Conservation (phyloP, 1,284 basidiomycete species). For the Heterobasidion parviporum region DNA sequence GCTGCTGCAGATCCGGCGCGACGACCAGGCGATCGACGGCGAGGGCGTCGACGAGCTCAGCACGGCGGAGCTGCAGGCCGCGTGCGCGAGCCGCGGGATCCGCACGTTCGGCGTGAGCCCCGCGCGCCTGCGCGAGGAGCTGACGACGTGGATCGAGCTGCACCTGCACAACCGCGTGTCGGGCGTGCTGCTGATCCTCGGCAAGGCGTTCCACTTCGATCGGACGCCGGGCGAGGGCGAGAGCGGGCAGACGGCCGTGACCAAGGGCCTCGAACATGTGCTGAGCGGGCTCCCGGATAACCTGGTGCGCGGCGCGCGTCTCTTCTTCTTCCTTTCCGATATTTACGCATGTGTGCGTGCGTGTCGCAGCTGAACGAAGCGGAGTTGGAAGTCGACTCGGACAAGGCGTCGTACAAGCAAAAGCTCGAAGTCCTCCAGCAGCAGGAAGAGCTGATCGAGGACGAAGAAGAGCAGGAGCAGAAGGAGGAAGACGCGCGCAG, state of each 20-base stretch:
- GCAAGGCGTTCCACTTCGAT: constrained; percentile 93
- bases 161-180: constrained; percentile 87
- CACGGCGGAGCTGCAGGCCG: constrained; percentile 82
- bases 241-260: constrained; percentile 70
- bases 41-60: constrained; percentile 93
- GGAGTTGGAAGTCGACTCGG: constrained; percentile 90
- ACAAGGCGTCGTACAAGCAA: constrained; percentile 94
- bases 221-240: constrained; percentile 62
- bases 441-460: constrained; percentile 98
- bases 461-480: constrained; percentile 96
- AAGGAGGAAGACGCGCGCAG: constrained; percentile 91
- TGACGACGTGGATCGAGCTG: constrained; percentile 90
- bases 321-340: not conserved
- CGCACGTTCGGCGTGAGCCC: constrained; percentile 82
- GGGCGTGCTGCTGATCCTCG: constrained; percentile 89
- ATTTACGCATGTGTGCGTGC: not conserved
- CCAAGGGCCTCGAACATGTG: constrained; percentile 83
- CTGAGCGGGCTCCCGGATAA: constrained; percentile 93
- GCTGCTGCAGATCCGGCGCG: constrained; percentile 78
- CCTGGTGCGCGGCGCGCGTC: constrained; percentile 49
- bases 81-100: constrained; percentile 93
- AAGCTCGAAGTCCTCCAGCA: constrained; percentile 96
- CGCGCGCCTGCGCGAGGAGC: constrained; percentile 78
- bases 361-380: constrained; percentile 81
- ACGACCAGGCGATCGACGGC: constrained; percentile 87